These are phyloP conservation scores for Chamaecyparis obtusa DNA, from an alignment of 75 land plant genomes.

Conservation along the genomic window DNA sequence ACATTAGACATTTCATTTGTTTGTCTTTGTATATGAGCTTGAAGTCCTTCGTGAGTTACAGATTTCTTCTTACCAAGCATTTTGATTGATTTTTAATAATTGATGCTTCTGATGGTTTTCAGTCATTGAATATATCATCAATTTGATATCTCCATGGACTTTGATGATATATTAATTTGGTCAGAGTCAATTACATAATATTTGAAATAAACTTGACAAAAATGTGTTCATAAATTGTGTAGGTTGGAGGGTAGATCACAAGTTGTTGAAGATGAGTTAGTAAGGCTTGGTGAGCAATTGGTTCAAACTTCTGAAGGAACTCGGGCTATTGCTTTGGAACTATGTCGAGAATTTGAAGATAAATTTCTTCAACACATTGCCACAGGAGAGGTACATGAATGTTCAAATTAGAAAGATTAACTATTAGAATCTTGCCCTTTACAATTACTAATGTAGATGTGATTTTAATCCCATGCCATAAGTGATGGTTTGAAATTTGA, in stretches of 20 bases:
- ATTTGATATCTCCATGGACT: too few relatives aligned
- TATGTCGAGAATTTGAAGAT: slow-evolving; percentile 99
- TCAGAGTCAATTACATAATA: background rate
- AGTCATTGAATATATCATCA: background rate
- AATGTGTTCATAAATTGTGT: slow-evolving; percentile 1
- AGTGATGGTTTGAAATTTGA: background rate
- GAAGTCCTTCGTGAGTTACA: background rate
- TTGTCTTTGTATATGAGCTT: background rate
- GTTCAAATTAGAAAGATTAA: too few relatives aligned
- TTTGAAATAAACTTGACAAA: background rate
- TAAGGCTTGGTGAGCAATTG: slow-evolving; percentile 88
- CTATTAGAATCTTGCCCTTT: background rate
- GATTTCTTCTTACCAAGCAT: background rate
- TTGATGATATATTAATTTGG: background rate
- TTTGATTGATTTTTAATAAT: background rate
- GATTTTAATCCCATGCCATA: background rate
- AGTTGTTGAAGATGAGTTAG: slow-evolving; percentile 82
- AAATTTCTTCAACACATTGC: slow-evolving; percentile 86
- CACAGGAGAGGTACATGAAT: slow-evolving; percentile 72
- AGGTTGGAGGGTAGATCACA: slow-evolving; percentile 95
- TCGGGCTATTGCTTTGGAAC: slow-evolving; percentile 93
- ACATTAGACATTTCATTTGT: background rate
- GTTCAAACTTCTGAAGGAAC: slow-evolving; percentile 89
- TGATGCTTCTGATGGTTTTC: background rate
- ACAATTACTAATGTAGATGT: background rate